These are phyloP conservation scores for Botrytis pseudocinerea DNA, from an alignment of 2,329 filamentous ascomycete genomes.

Conservation along the genomic window DNA sequence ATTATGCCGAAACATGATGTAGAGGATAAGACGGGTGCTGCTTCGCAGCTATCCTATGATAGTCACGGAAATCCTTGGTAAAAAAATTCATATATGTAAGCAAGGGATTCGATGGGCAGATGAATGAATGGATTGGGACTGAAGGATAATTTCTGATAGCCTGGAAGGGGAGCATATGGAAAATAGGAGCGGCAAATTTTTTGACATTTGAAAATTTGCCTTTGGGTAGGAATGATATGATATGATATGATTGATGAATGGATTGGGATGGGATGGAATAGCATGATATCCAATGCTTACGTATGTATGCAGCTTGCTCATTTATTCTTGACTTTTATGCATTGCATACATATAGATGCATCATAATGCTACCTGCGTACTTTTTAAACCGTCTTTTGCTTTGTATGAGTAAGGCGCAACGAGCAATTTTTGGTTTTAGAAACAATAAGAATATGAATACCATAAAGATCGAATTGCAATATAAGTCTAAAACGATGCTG, in stretches of 20 bases:
- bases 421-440: conserved; percentile 4
- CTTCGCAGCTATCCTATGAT: conserved; percentile 18
- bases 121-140: neutral
- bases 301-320: neutral
- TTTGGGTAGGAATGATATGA: neutral
- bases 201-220: neutral
- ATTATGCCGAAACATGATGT: conserved; percentile 32
- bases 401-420: neutral
- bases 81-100: neutral
- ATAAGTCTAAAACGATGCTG: neutral
- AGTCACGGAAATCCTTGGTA: conserved; percentile 25
- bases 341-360: neutral
- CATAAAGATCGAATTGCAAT: neutral
- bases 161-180: neutral
- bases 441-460: neutral
- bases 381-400: neutral
- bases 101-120: neutral
- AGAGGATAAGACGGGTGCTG: conserved; percentile 1
- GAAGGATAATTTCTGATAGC: neutral
- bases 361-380: neutral
- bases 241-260: conserved; percentile 15
- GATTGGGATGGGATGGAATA: conserved; percentile 6
- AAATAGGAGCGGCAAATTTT: neutral
- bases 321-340: conserved; percentile 1
- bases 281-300: conserved; percentile 16